Conservation (phyloP, 352 stramenopile genomes). For the Paralagenidium karlingii region DNA sequence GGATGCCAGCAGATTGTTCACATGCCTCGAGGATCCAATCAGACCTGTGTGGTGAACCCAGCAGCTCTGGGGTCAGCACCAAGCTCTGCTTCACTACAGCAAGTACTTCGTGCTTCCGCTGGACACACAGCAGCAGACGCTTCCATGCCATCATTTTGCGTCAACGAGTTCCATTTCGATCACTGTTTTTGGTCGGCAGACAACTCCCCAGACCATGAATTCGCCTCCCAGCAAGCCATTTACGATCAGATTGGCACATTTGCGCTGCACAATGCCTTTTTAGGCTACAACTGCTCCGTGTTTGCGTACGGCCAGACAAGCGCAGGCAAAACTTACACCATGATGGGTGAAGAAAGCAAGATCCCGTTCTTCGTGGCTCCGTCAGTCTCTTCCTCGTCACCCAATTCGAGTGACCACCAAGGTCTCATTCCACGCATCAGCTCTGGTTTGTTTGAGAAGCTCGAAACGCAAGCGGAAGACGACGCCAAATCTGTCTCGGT, state of each 20-base stretch:
- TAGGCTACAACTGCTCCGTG: conserved; percentile 63
- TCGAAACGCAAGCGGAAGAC: conserved; percentile 10
- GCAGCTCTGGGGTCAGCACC: conserved; percentile 26
- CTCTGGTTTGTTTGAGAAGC: conserved; percentile 35
- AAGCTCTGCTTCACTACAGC: not conserved
- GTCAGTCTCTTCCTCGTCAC: not conserved
- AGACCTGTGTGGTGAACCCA: conserved; percentile 20
- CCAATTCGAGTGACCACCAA: conserved; percentile 6
- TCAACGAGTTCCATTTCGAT: conserved; percentile 60
- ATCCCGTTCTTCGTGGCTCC: not conserved
- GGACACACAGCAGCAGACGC: conserved; percentile 1
- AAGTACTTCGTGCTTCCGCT: not conserved
- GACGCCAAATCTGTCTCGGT: conserved; percentile 11
- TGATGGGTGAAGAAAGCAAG: conserved; percentile 8
- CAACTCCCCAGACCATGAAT: conserved; percentile 9
- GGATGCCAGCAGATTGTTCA: conserved; percentile 45
- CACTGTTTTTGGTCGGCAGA: conserved; percentile 66
- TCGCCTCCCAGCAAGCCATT: conserved; percentile 32
- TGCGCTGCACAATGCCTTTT: conserved; percentile 33
- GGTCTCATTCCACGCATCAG: conserved; percentile 56
- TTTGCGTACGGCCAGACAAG: conserved; percentile 65
- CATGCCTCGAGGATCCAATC: conserved; percentile 12
- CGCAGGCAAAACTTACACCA: conserved; percentile 39
- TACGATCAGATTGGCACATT: conserved; percentile 46
- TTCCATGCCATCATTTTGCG: conserved; percentile 33